Base-by-base conservation (phyloP, 2,329 filamentous ascomycete genomes). In the Colletotrichum chrysophilum region DNA sequence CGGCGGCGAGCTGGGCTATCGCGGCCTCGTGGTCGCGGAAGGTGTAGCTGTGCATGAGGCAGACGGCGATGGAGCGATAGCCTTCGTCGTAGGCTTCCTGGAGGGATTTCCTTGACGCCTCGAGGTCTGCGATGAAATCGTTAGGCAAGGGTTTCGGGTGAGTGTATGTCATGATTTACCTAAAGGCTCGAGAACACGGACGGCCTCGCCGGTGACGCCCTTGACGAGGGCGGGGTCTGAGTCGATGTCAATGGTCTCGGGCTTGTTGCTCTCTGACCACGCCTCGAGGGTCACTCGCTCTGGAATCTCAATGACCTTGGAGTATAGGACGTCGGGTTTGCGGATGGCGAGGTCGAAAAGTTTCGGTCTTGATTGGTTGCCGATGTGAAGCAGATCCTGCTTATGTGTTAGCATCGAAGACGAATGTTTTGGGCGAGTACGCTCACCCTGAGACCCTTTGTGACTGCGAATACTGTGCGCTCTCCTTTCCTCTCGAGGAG, bases 401-500 rank as follows among this genome's bases (percentile, higher is more conserved):
- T 95, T 2, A 2, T 1, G 4, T 4, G 60, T 71, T n/a, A 67
- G 61, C n/a, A 7, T 8, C 7, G 8, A 8, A 4, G 2, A n/a
- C 8, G 21, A 7, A 2, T 26, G 18, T 60, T 4, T 16, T 14
- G 1, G 3, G 28, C 6, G 16, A 0, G 8, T n/a, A 1, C 16
- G 12, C 26, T 67, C 12, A 64, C 72, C 6, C 66, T 75, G 3
- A 75, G 52, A 0, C 94, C 94, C 70, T 91, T 93, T 2, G 93
- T 95, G 2, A 95, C 87, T 79, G 95, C 88, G 21, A 77, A 68
- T 0, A 93, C 94, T 78, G 94, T 93, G 38, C 89, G 89, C 79
- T 95, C 93, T 28, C 94, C 94, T 81, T 95, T 95, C 60, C 93
- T 86, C 80, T 95, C 94, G 2, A 95, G 85, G n/a, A 95, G 84